phyloP scores from a whole-genome alignment of 169 alveolate genomes.

The Plasmodium inui region DNA sequence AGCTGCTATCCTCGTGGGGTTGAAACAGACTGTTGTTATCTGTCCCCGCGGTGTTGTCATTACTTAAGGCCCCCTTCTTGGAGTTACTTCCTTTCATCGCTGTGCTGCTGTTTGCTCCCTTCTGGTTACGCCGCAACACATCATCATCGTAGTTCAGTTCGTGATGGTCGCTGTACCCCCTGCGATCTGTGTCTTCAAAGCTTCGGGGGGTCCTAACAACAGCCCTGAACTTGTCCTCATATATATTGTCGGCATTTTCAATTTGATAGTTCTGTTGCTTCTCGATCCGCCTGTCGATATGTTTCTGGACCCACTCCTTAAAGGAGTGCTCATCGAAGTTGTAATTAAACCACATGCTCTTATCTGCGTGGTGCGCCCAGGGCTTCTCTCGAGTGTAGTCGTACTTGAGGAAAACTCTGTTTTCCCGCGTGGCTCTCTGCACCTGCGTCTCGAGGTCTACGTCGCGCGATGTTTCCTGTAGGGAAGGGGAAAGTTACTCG shows the following conservation, averaged over 20 bases:
- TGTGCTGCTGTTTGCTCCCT: neutral
- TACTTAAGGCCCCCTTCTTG: neutral
- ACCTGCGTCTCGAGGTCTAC: slow-evolving; percentile 40
- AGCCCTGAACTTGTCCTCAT: slow-evolving; percentile 13
- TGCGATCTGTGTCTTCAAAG: neutral
- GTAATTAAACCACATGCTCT: slow-evolving; percentile 73
- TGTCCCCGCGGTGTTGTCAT: neutral
- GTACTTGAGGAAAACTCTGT: slow-evolving; percentile 64
- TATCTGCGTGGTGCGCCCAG: slow-evolving; percentile 49
- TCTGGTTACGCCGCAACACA: neutral
- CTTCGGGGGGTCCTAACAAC: neutral
- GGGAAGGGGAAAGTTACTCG: neutral
- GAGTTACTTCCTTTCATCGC: neutral
- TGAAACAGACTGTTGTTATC: neutral
- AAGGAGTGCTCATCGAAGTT: slow-evolving; percentile 58
- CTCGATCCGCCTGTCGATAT: slow-evolving; percentile 46
- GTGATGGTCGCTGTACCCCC: neutral
- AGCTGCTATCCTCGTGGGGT: slow-evolving; percentile 1
- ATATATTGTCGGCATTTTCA: slow-evolving; percentile 58
- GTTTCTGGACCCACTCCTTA: slow-evolving; percentile 70
- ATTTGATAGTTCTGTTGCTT: slow-evolving; percentile 54
- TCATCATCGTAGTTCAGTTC: neutral
- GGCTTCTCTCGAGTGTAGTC: slow-evolving; percentile 71
- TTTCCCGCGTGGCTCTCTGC: slow-evolving; percentile 55
- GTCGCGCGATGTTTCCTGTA: slow-evolving; percentile 24